A percentile compares a stretch with the other conserved stretches of the same genome.
These are phyloP conservation scores for Craterostigma plantagineum DNA, from an alignment of 257 asterid genomes.

Conservation along the genomic window DNA sequence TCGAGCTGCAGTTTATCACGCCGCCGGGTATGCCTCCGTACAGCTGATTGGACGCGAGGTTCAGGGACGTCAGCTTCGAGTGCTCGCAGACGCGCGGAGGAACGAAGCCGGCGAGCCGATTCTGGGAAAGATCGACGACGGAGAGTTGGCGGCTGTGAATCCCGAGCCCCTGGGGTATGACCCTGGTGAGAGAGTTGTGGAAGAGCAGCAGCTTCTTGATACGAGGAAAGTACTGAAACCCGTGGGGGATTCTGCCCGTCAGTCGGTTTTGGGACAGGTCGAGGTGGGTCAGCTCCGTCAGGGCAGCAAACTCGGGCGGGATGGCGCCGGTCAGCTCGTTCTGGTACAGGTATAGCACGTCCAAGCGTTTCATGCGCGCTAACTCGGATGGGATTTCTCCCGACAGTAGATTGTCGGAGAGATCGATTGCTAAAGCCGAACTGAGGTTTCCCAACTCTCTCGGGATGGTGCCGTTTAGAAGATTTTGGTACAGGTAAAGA, in stretches of 20 bases:
- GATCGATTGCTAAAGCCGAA: constrained; percentile 38
- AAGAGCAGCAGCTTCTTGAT: constrained; percentile 61
- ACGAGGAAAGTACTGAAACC: constrained; percentile 47
- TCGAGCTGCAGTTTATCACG: constrained; percentile 37
- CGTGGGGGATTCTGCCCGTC: constrained; percentile 72
- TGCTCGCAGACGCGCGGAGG: constrained; percentile 48
- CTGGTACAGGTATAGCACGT: constrained; percentile 45
- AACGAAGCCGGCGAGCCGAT: constrained; percentile 47
- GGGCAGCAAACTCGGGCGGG: constrained; percentile 45
- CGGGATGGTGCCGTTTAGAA: constrained; percentile 67
- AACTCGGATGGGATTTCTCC: constrained; percentile 69
- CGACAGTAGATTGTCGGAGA: constrained; percentile 54
- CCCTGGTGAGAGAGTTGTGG: constrained; percentile 46
- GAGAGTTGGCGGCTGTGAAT: constrained; percentile 43
- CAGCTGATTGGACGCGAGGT: constrained; percentile 48
- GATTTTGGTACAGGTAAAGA: constrained; percentile 56
- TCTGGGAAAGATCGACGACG: constrained; percentile 71
- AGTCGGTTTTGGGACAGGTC: constrained; percentile 67
- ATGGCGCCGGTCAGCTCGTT: constrained; percentile 61
- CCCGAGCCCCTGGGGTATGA: constrained; percentile 62
- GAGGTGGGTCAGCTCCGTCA: constrained; percentile 45
- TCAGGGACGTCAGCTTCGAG: constrained; percentile 47
- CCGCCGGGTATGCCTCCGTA: constrained; percentile 51
- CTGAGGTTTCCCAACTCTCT: constrained; percentile 66
- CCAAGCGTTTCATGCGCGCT: constrained; percentile 25